Conservation (phyloP, 768 basidiomycete species). For the Russula dissimulans region DNA sequence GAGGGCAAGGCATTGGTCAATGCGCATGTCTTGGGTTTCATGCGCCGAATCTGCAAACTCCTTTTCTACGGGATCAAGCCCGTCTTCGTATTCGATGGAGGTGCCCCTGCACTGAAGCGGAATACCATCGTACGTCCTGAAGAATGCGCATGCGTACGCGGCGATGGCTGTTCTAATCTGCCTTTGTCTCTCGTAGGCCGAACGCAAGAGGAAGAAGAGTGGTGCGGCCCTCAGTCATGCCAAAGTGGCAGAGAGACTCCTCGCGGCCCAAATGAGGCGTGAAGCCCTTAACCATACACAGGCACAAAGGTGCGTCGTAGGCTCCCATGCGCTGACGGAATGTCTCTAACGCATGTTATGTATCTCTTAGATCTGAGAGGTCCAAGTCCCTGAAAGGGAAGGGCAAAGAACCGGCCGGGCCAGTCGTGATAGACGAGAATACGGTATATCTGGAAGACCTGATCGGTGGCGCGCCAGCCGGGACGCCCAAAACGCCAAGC, state of each 20-base stretch:
- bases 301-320: conserved; percentile 31
- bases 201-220: conserved; percentile 82
- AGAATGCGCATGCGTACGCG: not conserved
- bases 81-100: conserved; percentile 98
- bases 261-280: conserved; percentile 87
- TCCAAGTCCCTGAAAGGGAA: conserved; percentile 32
- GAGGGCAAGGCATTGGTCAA: conserved; percentile 86
- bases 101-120: conserved; percentile 84
- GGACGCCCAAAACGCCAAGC: conserved; percentile 35
- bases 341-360: too few species aligned
- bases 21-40: conserved; percentile 87
- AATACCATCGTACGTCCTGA: conserved; percentile 64
- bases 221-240: conserved; percentile 83
- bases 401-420: conserved; percentile 36
- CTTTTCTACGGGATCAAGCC: conserved; percentile 97
- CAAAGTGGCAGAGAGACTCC: conserved; percentile 81
- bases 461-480: conserved; percentile 40
- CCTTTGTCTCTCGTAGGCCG: conserved; percentile 41
- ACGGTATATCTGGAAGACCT: conserved; percentile 89
- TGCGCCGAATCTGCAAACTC: conserved; percentile 86
- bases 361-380: conserved; percentile 2
- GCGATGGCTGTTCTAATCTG: conserved; percentile 8
- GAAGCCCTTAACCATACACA: conserved; percentile 68
- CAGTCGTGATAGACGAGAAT: conserved; percentile 54
- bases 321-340: too few species aligned